Conservation (phyloP, 768 basidiomycete genomes). For the Sporobolomyces pararoseus region DNA sequence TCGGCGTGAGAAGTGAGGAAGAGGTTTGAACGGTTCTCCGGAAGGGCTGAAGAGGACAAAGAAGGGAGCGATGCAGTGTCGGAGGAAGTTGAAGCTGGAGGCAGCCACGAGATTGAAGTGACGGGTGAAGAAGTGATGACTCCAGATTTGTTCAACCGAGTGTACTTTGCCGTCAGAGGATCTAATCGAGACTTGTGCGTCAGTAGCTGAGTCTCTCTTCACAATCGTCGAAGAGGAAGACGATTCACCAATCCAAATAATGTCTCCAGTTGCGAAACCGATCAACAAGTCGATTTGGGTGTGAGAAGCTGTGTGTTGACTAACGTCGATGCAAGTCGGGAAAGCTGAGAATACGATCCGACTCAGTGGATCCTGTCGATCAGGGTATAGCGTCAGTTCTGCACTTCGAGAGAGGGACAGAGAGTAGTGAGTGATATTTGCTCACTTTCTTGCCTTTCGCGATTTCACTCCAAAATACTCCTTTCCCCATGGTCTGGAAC, state of each 20-base stretch:
- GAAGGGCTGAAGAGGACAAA: neutral
- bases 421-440: neutral
- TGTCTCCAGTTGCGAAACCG: slow-evolving; percentile 89
- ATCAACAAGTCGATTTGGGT: slow-evolving; percentile 82
- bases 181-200: slow-evolving; percentile 45
- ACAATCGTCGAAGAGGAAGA: too few species aligned
- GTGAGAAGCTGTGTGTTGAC: slow-evolving; percentile 67
- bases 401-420: neutral
- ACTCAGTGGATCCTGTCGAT: slow-evolving; percentile 71
- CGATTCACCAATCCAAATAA: slow-evolving; percentile 79
- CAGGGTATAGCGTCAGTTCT: neutral
- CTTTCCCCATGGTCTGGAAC: slow-evolving; percentile 35
- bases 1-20: slow-evolving; percentile 85
- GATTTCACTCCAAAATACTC: slow-evolving; percentile 29
- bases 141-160: slow-evolving; percentile 55
- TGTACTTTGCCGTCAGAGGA: slow-evolving; percentile 41
- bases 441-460: slow-evolving; percentile 34
- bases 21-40: slow-evolving; percentile 55
- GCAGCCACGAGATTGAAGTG: slow-evolving; percentile 88
- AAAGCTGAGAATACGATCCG: slow-evolving; percentile 78
- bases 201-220: neutral
- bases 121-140: slow-evolving; percentile 74
- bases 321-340: slow-evolving; percentile 89
- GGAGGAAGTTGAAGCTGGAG: slow-evolving; percentile 55
- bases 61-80: slow-evolving; percentile 7